These are phyloP conservation scores for Ganoderma meredithae DNA, from an alignment of 1,284 basidiomycete genomes.

Conservation along the genomic window DNA sequence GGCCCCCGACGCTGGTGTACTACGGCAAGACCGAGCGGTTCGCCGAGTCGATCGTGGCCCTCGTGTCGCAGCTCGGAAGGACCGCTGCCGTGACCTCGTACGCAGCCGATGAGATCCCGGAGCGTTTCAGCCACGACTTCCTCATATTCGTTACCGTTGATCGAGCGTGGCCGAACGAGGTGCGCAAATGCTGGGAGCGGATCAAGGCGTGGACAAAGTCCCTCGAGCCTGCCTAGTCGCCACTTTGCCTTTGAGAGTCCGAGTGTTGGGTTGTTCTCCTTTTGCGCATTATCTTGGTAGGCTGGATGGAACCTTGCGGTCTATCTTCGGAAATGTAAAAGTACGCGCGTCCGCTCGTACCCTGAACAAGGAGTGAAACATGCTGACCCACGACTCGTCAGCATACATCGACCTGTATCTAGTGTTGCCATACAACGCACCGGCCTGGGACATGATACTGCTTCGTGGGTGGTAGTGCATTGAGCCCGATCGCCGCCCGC, in stretches of 20 bases:
- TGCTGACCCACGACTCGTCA: not conserved
- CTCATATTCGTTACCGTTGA: constrained; percentile 23
- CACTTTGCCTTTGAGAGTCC: not conserved
- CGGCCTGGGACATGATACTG: constrained; percentile 19
- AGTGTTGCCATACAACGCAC: constrained; percentile 12
- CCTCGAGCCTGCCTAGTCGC: constrained; percentile 5
- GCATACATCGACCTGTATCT: not conserved
- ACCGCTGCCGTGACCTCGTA: constrained; percentile 15
- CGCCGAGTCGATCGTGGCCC: constrained; percentile 16
- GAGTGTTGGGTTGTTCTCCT: too few relatives aligned
- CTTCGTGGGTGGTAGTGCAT: constrained; percentile 23
- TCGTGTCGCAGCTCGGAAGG: constrained; percentile 8
- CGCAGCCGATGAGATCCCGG: constrained; percentile 22
- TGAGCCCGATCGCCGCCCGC: constrained; percentile 13
- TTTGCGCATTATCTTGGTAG: not conserved
- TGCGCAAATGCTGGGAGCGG: constrained; percentile 25
- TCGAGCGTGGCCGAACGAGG: constrained; percentile 26
- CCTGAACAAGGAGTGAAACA: constrained; percentile 7
- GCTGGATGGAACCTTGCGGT: not conserved
- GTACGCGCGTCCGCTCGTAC: not conserved
- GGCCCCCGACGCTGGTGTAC: constrained; percentile 30
- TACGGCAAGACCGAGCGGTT: constrained; percentile 26
- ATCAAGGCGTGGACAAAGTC: constrained; percentile 21
- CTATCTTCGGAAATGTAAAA: not conserved
- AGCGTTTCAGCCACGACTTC: constrained; percentile 30